These are phyloP conservation scores for Pseudogymnoascus verrucosus DNA, from an alignment of 2,329 filamentous ascomycete genomes.

Conservation along the genomic window DNA sequence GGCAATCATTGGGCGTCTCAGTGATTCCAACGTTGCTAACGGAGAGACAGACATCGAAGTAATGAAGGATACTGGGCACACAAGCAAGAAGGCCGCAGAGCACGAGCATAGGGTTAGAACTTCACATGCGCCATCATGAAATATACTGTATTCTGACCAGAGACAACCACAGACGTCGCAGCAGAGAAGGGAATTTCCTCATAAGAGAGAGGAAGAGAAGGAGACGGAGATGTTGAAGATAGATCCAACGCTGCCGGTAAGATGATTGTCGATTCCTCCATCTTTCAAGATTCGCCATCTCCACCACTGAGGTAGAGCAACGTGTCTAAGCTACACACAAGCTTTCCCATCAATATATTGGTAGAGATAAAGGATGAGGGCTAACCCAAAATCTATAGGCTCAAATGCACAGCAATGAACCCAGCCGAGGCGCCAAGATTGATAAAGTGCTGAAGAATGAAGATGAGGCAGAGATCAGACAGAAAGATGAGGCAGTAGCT, in stretches of 20 bases:
- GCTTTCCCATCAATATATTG: neutral
- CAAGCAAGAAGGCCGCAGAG: slow-evolving; percentile 64
- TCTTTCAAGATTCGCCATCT: slow-evolving; percentile 19
- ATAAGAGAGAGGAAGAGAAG: slow-evolving; percentile 34
- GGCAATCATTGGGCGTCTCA: slow-evolving; percentile 63
- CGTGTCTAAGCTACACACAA: neutral
- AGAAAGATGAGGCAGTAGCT: slow-evolving; percentile 36
- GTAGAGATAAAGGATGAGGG: neutral
- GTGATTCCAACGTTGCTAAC: slow-evolving; percentile 61
- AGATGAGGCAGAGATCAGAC: slow-evolving; percentile 57
- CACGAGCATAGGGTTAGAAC: slow-evolving; percentile 45
- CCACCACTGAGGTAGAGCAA: neutral
- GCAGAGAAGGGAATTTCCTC: slow-evolving; percentile 32
- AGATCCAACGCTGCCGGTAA: slow-evolving; percentile 52
- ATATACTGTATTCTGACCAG: neutral
- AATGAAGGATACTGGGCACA: neutral
- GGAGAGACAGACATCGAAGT: neutral
- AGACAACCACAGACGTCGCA: slow-evolving; percentile 16
- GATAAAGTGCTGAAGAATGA: slow-evolving; percentile 62
- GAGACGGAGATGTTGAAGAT: slow-evolving; percentile 22
- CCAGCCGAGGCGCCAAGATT: slow-evolving; percentile 62
- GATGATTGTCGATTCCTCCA: slow-evolving; percentile 24
- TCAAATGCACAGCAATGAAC: slow-evolving; percentile 62
- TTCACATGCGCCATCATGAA: neutral
- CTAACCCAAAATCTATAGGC: slow-evolving; percentile 36